A percentile compares a stretch with the other conserved stretches of the same genome.
Evolutionary conservation across 2,329 filamentous ascomycete genomes (phyloP).

Genomic region (Aspergillus transmontanensis): DNA sequence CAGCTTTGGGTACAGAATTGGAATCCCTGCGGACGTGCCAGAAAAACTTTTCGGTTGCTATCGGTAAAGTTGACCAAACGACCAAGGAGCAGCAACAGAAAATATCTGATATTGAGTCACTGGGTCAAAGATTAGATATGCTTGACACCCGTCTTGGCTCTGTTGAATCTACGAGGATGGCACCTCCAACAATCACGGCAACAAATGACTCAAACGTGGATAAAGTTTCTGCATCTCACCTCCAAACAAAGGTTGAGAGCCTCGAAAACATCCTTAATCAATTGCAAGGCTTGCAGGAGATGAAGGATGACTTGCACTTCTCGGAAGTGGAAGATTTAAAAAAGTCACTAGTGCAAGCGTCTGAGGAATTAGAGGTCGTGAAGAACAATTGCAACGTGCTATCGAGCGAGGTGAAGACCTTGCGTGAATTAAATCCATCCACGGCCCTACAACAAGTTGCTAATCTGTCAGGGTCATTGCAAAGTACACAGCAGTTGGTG

Average conservation of each 20-base stretch:
- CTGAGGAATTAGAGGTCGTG: not conserved
- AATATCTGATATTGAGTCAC: not conserved
- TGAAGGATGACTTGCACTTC: slow-evolving; percentile 26
- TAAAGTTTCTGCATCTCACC: not conserved
- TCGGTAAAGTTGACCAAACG: slow-evolving; percentile 1
- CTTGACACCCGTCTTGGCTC: not conserved
- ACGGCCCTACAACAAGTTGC: slow-evolving; percentile 6
- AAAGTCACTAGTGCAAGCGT: slow-evolving; percentile 4
- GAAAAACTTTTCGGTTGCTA: slow-evolving; percentile 2
- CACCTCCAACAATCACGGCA: not conserved
- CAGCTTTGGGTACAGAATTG: slow-evolving; percentile 3
- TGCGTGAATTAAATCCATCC: not conserved
- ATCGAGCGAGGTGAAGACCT: not conserved
- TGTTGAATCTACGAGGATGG: not conserved
- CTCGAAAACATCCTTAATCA: slow-evolving; percentile 10
- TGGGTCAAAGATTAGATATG: not conserved
- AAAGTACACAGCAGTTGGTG: slow-evolving; percentile 8
- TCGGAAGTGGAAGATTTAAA: slow-evolving; percentile 23
- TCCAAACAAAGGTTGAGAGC: slow-evolving; percentile 5
- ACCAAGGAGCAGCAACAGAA: slow-evolving; percentile 9
- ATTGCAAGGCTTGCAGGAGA: slow-evolving; percentile 18
- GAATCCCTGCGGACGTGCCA: slow-evolving; percentile 7
- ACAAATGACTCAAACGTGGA: not conserved
- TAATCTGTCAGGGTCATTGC: slow-evolving; percentile 4
- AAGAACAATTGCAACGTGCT: not conserved